These are phyloP conservation scores for Mycena vitilis DNA, from an alignment of 768 basidiomycete species.

Conservation along the genomic window DNA sequence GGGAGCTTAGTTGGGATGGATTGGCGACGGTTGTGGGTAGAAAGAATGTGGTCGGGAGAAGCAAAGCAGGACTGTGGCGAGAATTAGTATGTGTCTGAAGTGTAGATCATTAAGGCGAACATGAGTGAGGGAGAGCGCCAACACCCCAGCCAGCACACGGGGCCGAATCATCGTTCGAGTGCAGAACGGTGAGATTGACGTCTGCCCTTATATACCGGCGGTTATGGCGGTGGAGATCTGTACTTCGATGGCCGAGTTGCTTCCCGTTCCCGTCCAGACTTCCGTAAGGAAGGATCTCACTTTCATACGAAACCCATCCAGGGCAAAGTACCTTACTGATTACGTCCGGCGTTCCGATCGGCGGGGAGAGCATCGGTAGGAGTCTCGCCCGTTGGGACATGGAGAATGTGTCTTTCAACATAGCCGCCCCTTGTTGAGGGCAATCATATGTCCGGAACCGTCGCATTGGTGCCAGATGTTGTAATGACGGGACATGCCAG, in stretches of 20 bases:
- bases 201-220: constrained; percentile 32
- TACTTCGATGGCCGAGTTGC: constrained; percentile 12
- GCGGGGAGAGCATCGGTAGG: constrained; percentile 10
- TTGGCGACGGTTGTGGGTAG: constrained; percentile 49
- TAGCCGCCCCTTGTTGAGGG: constrained; percentile 13
- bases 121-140: constrained; percentile 33
- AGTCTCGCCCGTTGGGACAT: background rate
- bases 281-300: constrained; percentile 25
- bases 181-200: constrained; percentile 21
- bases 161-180: constrained; percentile 30
- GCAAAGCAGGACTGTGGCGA: constrained; percentile 28
- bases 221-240: constrained; percentile 27
- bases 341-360: constrained; percentile 33
- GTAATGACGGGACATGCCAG: constrained; percentile 33
- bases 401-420: constrained; percentile 22
- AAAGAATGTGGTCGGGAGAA: constrained; percentile 35
- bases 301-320: constrained; percentile 17
- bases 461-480: constrained; percentile 20
- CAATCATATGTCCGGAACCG: constrained; percentile 36
- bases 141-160: constrained; percentile 23
- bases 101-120: constrained; percentile 20
- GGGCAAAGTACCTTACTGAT: constrained; percentile 32
- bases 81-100: background rate
- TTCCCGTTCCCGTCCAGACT: constrained; percentile 2
- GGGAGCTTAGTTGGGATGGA: constrained; percentile 59